phyloP scores from a whole-genome alignment of 1,139 yeast species.

The Geotrichum citri-aurantii region DNA sequence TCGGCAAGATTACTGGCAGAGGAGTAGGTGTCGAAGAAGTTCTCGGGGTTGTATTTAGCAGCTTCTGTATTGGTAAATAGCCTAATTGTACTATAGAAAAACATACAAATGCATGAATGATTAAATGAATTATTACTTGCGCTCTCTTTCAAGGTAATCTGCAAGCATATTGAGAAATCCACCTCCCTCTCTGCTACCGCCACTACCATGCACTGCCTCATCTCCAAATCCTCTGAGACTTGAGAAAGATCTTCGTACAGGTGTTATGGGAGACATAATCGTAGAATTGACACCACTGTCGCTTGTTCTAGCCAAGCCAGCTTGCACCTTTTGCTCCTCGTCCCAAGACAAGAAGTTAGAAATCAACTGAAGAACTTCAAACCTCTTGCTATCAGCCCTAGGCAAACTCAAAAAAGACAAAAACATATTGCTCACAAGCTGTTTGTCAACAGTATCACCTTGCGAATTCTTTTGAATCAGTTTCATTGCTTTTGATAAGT shows the following conservation, averaged over 20 bases:
- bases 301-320: slow-evolving; percentile 56
- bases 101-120: neutral
- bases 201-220: slow-evolving; percentile 24
- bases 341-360: slow-evolving; percentile 86
- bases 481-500: slow-evolving; percentile 81
- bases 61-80: slow-evolving; percentile 88
- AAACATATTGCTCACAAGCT: slow-evolving; percentile 76
- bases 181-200: slow-evolving; percentile 33
- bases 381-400: slow-evolving; percentile 88
- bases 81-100: neutral
- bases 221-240: neutral
- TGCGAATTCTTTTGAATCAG: slow-evolving; percentile 69
- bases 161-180: slow-evolving; percentile 87
- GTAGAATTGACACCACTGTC: neutral
- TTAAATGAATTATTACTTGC: neutral
- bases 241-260: slow-evolving; percentile 4
- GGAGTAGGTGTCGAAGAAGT: slow-evolving; percentile 87
- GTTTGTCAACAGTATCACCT: slow-evolving; percentile 76
- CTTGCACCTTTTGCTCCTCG: slow-evolving; percentile 70
- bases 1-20: slow-evolving; percentile 88
- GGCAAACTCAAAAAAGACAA: slow-evolving; percentile 83
- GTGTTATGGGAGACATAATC: slow-evolving; percentile 19
- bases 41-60: slow-evolving; percentile 82
- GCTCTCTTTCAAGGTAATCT: slow-evolving; percentile 74
- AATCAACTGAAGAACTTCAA: slow-evolving; percentile 80